Evolutionary conservation across 2,329 filamentous ascomycete species (phyloP).

Genomic region (Verticillium alfalfae): DNA sequence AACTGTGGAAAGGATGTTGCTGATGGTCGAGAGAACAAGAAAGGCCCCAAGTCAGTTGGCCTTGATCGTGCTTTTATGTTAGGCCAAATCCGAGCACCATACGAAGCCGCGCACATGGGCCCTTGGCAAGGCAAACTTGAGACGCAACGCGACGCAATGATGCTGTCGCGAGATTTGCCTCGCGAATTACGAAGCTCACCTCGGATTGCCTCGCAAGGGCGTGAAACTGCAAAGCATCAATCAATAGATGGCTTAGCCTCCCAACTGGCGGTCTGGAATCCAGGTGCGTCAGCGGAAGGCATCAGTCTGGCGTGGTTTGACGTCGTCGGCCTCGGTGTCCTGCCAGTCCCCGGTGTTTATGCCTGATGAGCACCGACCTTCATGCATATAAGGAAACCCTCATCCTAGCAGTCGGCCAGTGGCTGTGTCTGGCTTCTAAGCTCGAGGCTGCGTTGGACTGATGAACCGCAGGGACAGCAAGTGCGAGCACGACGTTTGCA

Average conservation of each 20-base stretch:
- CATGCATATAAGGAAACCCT: not conserved
- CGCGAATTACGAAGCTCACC: not conserved
- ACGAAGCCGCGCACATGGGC: not conserved
- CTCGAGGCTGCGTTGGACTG: not conserved
- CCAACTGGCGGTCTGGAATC: not conserved
- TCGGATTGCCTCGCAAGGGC: not conserved
- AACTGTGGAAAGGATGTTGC: not conserved
- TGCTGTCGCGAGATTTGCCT: not conserved
- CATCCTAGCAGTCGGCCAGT: not conserved
- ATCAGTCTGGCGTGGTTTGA: not conserved
- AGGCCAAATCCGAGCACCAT: not conserved
- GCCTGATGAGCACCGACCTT: not conserved
- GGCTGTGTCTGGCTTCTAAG: not conserved
- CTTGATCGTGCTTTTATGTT: not conserved
- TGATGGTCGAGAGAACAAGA: not conserved
- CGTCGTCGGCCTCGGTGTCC: not conserved
- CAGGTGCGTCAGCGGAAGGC: not conserved
- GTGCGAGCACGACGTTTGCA: too few species aligned
- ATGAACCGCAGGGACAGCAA: too few species aligned
- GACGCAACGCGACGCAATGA: not conserved
- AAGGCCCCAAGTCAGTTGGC: not conserved
- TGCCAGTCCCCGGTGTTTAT: not conserved
- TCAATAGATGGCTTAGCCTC: not conserved
- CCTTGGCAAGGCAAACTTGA: not conserved
- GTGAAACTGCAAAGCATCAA: not conserved